Evolutionary conservation across 345 rosid genomes (phyloP), one percentile per base, ranked within the genome.

Genomic region (Aegle marmelos): DNA sequence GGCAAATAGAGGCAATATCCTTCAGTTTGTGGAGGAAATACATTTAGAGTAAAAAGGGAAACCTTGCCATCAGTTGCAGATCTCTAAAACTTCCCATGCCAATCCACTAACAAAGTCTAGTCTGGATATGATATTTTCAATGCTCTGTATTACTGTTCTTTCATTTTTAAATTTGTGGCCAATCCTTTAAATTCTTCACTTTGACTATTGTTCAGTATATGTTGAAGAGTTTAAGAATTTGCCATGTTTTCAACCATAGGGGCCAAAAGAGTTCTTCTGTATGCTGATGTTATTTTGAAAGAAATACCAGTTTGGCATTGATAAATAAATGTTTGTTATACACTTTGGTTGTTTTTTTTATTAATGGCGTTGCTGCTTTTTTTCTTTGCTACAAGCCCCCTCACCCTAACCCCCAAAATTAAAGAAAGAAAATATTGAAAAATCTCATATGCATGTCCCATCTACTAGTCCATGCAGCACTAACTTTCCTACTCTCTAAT

Each of bases 401-500:
- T 19, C 27, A 28, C 36, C 2, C 7, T 4, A 37, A 60, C 30
- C 41, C 50, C 24, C 34, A 36, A 58, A 58, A 14, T 24, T n/a
- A 45, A 57, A 56, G 11, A 8, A 34, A 28, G 28, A 27, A 22
- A 48, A 21, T 10, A 9, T 22, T 14, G 31, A 22, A 27, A 74
- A 33, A 62, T 45, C 36, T 75, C 45, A 50, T 48, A 48, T 25
- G 61, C 69, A 30, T 75, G 41, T 48, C 59, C 34, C 36, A 25
- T 6, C 57, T 79, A 70, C 74, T 25, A 58, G 9, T 78, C 24
- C 4, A 31, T 62, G 53, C 19, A 16, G 50, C 10, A 36, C 65
- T 86, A 60, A 86, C 77, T 22, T 34, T 33, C 9, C 33, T 60
- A 74, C 56, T 77, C 72, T 45, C 53, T 36, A 36, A 66, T 76